Evolutionary conservation across 2,329 filamentous ascomycete species (phyloP).

Genomic region (Allantophomopsis cytisporea): DNA sequence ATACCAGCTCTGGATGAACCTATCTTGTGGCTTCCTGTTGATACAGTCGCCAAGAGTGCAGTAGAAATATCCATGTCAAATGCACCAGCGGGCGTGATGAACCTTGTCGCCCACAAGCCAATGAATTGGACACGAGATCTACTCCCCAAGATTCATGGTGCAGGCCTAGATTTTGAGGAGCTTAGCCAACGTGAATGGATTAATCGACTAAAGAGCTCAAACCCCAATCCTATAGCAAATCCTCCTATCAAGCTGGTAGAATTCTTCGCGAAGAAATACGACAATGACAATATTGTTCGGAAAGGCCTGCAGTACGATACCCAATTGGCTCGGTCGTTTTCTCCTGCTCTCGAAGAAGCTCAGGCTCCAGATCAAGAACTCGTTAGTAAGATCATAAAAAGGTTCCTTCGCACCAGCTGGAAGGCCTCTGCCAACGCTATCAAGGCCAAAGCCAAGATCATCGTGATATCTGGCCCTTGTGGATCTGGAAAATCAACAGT

Average conservation of each 20-base stretch:
- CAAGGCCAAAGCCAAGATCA: constrained; percentile 10
- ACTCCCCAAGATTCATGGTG: constrained; percentile 31
- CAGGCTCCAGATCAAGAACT: constrained; percentile 4
- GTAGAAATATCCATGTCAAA: constrained; percentile 21
- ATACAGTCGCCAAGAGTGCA: constrained; percentile 26
- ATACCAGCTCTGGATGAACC: constrained; percentile 25
- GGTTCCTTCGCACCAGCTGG: constrained; percentile 6
- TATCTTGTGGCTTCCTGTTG: constrained; percentile 27
- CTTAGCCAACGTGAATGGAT: constrained; percentile 31
- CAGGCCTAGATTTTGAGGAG: constrained; percentile 28
- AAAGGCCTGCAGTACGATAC: constrained; percentile 16
- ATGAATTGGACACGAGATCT: constrained; percentile 36
- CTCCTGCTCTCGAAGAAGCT: constrained; percentile 5
- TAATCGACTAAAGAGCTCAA: constrained; percentile 24
- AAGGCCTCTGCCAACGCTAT: not conserved
- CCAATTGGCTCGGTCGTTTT: constrained; percentile 4
- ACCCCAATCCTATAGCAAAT: constrained; percentile 32
- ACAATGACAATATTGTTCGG: constrained; percentile 23
- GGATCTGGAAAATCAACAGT: constrained; percentile 27
- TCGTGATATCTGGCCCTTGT: constrained; percentile 24
- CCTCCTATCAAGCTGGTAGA: constrained; percentile 39
- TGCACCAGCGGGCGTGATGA: constrained; percentile 23
- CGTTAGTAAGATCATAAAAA: constrained; percentile 5
- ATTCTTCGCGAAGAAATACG: constrained; percentile 35
- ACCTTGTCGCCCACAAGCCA: constrained; percentile 33